Evolutionary conservation across 2,329 filamentous ascomycete genomes (phyloP), one percentile per base, ranked within the genome.

Genomic region (Fusarium circinatum): DNA sequence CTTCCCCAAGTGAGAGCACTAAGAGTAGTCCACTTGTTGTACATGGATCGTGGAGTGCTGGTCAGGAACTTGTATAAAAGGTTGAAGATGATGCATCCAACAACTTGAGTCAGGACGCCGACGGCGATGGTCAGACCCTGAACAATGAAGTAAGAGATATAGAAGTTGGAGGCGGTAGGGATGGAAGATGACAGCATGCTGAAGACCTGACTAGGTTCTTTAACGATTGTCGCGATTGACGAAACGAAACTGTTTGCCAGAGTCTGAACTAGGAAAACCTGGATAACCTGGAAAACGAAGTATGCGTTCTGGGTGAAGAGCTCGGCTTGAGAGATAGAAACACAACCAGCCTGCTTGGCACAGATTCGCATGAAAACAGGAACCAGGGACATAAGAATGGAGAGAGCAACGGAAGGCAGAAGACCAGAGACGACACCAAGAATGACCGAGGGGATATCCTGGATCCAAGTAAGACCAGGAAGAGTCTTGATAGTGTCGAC

Each of bases 261-360:
- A 0, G 96, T 98, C 12, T 93, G 91, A 44, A 98, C 90, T 58
- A 98, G 84, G 85, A 98, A 98, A 41, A 98, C 94, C 81, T 98
- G 95, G n/a, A 98, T 86, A 49, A 98, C 89, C 82, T 96, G 94
- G 85, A 97, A 97, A 69, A 89, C 89, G 78, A 98, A 99, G 86
- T 97, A 98, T 78, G 91, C 93, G 80, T 96, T 97, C 80, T 98
- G 94, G 0, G 94, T 95, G 70, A 94, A 95, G 17, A 98, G 86
- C 83, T 99, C 96, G 20, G 96, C 91, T 13, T 92, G 89, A 3
- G 94, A 93, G 24, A 91, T 82, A 3, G 94, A 96, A 14, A 95
- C 94, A 73, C 92, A 92, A 65, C 96, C 96, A 41, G 93, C 89
- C 41, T 93, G 82, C 80, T 91, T 95, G 71, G 95, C 95, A 80